These are phyloP conservation scores for Phoma sp. DNA, from an alignment of 2,329 filamentous ascomycete species.

Conservation along the genomic window DNA sequence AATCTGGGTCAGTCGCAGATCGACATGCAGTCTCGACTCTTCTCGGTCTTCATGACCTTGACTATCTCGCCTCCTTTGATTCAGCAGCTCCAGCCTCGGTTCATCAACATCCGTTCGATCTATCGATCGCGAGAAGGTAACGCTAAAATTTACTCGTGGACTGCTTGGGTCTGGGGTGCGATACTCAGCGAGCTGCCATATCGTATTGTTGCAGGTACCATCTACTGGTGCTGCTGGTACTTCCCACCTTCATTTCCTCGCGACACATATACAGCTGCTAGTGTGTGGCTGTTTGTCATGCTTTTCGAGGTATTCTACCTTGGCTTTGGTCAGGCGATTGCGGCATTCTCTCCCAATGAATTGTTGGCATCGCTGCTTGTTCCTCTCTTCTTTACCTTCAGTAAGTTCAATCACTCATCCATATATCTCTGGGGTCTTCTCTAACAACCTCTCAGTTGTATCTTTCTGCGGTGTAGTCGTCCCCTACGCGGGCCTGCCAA, in stretches of 20 bases:
- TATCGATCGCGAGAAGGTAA: constrained; percentile 75
- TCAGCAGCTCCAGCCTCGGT: constrained; percentile 77
- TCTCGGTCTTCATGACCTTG: constrained; percentile 77
- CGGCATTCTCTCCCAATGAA: constrained; percentile 69
- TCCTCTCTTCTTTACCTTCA: constrained; percentile 71
- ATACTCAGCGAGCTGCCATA: constrained; percentile 75
- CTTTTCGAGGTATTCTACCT: constrained; percentile 71
- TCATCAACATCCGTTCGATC: constrained; percentile 68
- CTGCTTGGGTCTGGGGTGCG: constrained; percentile 69
- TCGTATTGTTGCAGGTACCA: constrained; percentile 65
- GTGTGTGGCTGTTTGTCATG: constrained; percentile 68
- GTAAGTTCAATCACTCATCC: constrained; percentile 14
- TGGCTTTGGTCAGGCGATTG: constrained; percentile 71
- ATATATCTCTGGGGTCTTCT: not conserved
- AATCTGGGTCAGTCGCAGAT: constrained; percentile 50
- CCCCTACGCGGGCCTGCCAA: constrained; percentile 65
- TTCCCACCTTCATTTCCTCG: constrained; percentile 61
- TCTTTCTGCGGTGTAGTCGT: constrained; percentile 79
- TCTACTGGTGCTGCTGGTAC: constrained; percentile 65
- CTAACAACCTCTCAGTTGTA: constrained; percentile 53
- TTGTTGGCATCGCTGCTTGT: constrained; percentile 70
- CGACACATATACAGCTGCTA: constrained; percentile 64
- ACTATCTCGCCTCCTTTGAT: constrained; percentile 77
- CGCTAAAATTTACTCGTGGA: constrained; percentile 82
- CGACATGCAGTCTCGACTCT: constrained; percentile 66